phyloP scores from a whole-genome alignment of 306 rosid species.

The Adenanthera pavonina region DNA sequence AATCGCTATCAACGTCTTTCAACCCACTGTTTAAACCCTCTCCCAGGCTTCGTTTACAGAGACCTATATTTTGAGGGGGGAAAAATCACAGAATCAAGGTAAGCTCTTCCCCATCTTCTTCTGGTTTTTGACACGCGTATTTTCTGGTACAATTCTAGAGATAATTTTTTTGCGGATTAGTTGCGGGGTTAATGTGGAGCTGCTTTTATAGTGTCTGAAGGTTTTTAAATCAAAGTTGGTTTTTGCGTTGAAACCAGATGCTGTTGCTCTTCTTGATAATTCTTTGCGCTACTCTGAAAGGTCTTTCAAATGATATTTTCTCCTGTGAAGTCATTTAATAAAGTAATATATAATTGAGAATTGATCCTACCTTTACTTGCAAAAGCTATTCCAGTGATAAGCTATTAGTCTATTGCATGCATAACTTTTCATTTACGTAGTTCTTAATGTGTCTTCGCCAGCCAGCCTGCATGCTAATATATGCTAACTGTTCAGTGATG shows the following conservation, averaged over 20 bases:
- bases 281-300: slow-evolving; percentile 11
- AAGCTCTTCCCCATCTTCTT: no score
- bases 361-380: neutral
- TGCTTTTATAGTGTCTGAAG: slow-evolving; percentile 3
- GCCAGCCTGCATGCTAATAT: neutral
- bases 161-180: neutral
- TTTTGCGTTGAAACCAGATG: neutral
- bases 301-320: neutral
- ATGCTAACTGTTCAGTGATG: neutral
- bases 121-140: no score
- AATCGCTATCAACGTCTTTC: no score
- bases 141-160: no score
- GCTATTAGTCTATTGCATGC: neutral
- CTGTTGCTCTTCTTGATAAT: neutral
- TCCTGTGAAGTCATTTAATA: neutral
- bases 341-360: neutral
- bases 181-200: neutral
- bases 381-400: neutral
- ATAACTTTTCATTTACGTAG: neutral
- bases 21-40: slow-evolving; percentile 6
- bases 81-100: no score
- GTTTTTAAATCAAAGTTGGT: neutral
- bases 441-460: neutral
- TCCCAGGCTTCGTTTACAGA: neutral
- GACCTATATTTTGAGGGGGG: neutral